Conservation (phyloP, 106 monocot genomes). For the Allium sativum region DNA sequence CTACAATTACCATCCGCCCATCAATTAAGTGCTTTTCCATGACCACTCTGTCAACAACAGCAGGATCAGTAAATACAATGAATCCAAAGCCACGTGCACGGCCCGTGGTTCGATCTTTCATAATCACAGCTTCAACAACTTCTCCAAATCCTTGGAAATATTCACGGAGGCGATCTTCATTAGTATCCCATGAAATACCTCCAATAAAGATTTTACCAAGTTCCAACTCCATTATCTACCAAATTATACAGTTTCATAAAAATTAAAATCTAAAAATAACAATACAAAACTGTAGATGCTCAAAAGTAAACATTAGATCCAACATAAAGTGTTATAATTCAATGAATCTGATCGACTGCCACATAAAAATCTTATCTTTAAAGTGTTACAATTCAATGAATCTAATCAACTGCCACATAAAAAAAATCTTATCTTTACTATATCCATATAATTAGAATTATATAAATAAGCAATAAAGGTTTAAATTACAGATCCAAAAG, state of each 20-base stretch:
- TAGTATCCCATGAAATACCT: slow-evolving; percentile 24
- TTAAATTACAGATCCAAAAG: slow-evolving; percentile 7
- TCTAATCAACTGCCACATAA: slow-evolving; percentile 3
- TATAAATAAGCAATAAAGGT: not conserved
- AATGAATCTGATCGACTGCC: too few relatives aligned
- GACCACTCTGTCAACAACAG: slow-evolving; percentile 20
- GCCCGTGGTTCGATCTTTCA: slow-evolving; percentile 26
- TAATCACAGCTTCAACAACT: slow-evolving; percentile 23
- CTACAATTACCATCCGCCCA: slow-evolving; percentile 17
- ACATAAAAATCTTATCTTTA: too few relatives aligned
- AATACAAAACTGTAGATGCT: not conserved
- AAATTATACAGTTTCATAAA: too few relatives aligned
- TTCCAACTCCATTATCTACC: slow-evolving; percentile 23
- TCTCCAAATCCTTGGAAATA: slow-evolving; percentile 26
- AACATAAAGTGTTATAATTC: slow-evolving; percentile 11
- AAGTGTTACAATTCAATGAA: too few relatives aligned
- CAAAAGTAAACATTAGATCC: slow-evolving; percentile 10
- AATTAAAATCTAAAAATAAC: slow-evolving; percentile 1
- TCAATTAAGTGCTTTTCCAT: slow-evolving; percentile 29
- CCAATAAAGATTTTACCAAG: slow-evolving; percentile 25
- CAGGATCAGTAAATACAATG: slow-evolving; percentile 20
- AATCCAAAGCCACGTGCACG: slow-evolving; percentile 31
- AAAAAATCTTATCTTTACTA: slow-evolving; percentile 6
- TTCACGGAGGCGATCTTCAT: slow-evolving; percentile 20
- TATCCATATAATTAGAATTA: not conserved